Evolutionary conservation across 2,329 filamentous ascomycete genomes (phyloP).

Genomic region (Xenoacremonium recifei): DNA sequence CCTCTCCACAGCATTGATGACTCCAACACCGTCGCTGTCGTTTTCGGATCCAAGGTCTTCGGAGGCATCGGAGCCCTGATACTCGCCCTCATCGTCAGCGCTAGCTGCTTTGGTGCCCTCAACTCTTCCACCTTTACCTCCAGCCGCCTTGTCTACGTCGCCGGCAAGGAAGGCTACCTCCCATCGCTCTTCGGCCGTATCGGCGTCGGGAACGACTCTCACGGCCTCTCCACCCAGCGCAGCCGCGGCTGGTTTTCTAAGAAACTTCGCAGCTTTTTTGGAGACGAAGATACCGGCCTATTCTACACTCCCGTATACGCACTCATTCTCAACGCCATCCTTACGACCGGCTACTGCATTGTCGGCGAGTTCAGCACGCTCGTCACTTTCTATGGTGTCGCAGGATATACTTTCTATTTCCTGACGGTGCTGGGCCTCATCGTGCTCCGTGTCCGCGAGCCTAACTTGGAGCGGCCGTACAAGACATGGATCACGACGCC

Average conservation of each 20-base stretch:
- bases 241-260: constrained; percentile 58
- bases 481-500: constrained; percentile 96
- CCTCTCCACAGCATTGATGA: constrained; percentile 77
- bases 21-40: constrained; percentile 92
- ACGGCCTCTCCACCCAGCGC: constrained; percentile 41
- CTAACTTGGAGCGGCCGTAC: constrained; percentile 85
- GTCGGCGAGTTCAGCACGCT: constrained; percentile 90
- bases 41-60: constrained; percentile 89
- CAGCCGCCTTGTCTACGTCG: constrained; percentile 87
- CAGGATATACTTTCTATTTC: constrained; percentile 97
- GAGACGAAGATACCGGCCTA: constrained; percentile 75
- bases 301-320: constrained; percentile 96
- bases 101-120: constrained; percentile 89
- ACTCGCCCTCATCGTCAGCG: constrained; percentile 84
- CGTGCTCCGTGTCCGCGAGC: constrained; percentile 82
- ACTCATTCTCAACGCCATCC: constrained; percentile 72
- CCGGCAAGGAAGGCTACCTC: constrained; percentile 92
- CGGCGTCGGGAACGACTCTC: constrained; percentile 58
- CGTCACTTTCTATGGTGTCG: constrained; percentile 95
- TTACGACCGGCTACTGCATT: constrained; percentile 76
- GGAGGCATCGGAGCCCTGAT: constrained; percentile 78
- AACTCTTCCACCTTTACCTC: constrained; percentile 95
- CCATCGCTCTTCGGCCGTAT: constrained; percentile 80
- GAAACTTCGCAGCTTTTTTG: constrained; percentile 60
- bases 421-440: constrained; percentile 91